Evolutionary conservation across 805 yeast genomes (phyloP), one percentile per base, ranked within the genome.

Genomic region (Candida sphagnicola): DNA sequence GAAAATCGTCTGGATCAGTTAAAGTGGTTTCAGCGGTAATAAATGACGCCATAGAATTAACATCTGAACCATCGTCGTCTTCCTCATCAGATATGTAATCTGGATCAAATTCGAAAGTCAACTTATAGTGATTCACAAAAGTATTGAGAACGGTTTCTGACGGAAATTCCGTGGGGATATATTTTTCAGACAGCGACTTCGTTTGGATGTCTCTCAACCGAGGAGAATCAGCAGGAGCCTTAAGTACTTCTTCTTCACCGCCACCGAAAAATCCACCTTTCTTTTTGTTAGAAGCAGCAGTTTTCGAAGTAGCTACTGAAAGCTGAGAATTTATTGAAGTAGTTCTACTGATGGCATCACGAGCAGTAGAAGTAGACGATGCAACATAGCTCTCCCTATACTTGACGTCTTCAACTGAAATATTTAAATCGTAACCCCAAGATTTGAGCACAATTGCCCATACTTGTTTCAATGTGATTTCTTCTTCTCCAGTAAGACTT

Each of bases 361-460:
- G 35, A 13, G 37, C 36, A 6, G 25, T 28, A n/a, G 44, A 40
- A 4, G 43, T 39, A 3, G 53, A 44, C 5, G 71, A 62, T 13
- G 63, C 53, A 15, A 65, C 59, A 40, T 50, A 65, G 30, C 66
- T 54, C 33, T 57, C 61, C 25, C 50, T 49, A 40, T 46, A 57
- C 18, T 45, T 42, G 21, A 67, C 36, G 35, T 66, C 72, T 8
- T 50, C 56, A 12, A 36, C 38, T 4, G 56, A 45, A 26, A 68
- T 49, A 28, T 49, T 49, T n/a, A 75, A 43, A 0, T 48, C 55
- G 50, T 73, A 67, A 4, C 86, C 88, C 71, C 81, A 71, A 42
- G 67, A 75, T 47, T 75, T 77, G 46, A 85, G 63, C 34, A 79
- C 50, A 49, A 78, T 72, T 35, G 82, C 79, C 89, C 90, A 85